Percentiles rank a stretch among this genome's conserved stretches.
Evolutionary conservation across 2,329 filamentous ascomycete species (phyloP).

Genomic region (Diaporthe citriasiana): DNA sequence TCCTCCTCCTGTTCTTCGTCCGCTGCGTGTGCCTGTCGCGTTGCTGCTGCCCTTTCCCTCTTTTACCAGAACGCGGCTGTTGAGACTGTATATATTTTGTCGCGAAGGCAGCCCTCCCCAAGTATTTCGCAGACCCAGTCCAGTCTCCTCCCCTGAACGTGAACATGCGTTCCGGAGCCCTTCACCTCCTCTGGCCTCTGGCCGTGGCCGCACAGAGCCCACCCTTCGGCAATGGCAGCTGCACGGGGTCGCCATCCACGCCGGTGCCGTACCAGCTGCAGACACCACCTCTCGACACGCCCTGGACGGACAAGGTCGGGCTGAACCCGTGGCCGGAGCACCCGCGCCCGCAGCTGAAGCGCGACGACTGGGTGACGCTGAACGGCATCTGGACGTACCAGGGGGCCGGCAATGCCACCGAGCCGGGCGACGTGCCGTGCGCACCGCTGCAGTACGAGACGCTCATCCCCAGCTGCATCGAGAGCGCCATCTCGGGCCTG

Average conservation of each 20-base stretch:
- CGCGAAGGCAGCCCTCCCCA: not conserved
- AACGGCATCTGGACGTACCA: constrained; percentile 72
- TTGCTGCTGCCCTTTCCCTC: constrained; percentile 11
- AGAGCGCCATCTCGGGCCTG: constrained; percentile 64
- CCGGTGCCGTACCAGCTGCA: constrained; percentile 53
- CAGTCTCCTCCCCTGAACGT: not conserved
- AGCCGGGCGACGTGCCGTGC: constrained; percentile 45
- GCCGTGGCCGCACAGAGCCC: not conserved
- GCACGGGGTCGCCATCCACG: not conserved
- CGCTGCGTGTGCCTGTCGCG: constrained; percentile 14
- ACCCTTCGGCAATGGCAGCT: not conserved
- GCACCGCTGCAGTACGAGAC: constrained; percentile 56
- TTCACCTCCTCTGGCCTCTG: constrained; percentile 25
- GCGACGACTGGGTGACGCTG: constrained; percentile 67
- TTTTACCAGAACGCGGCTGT: constrained; percentile 4
- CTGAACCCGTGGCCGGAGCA: constrained; percentile 70
- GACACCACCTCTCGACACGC: constrained; percentile 61
- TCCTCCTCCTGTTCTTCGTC: constrained; percentile 14
- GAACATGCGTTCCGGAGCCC: constrained; percentile 1
- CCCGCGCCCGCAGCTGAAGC: constrained; percentile 68
- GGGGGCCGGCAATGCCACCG: constrained; percentile 47
- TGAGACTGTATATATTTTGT: not conserved
- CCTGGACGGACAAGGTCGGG: constrained; percentile 67
- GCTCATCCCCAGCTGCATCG: constrained; percentile 58
- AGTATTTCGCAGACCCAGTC: not conserved